Base-by-base conservation (phyloP, 345 rosid species). In the Pugionium dolabratum region DNA sequence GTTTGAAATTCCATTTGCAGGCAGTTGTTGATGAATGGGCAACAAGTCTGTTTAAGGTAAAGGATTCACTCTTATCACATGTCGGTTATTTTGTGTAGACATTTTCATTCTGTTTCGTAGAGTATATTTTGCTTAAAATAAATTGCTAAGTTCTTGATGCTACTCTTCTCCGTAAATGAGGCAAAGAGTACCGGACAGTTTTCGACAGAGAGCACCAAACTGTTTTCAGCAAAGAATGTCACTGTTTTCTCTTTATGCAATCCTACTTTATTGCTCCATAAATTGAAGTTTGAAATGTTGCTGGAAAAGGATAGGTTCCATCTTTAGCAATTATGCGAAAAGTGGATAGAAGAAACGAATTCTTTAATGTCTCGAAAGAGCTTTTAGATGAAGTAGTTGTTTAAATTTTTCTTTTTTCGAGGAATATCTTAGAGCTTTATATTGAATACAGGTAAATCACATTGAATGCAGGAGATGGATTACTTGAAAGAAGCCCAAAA, bases 391-490 rank as follows among this genome's bases (percentile, higher is more conserved):
- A 57, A 52, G 50, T 59, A 66, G 72, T 54, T 64, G 61, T 48
- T 25, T 42, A 11, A 64, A 47, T 9, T 52, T 66, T 29, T 76
- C 9, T 72, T 73, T 75, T 35, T 59, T 66, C 74, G 74, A 72
- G 76, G 84, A 83, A 79, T 83, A 78, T 80, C 97, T 89, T 93
- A 87, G 90, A 79, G 79, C 84, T 93, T 87, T 78, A 79, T 82
- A 93, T 87, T 89, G 98, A 93, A 86, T 86, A 89, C 97, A 89
- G 96, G 97, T 83, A 81, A 81, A 86, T 93, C 97, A 81, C 83
- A 81, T 93, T 93, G 89, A 87, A 89, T 93, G 97, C 97, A 93
- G 98, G 98, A 93, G 98, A 84, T 93, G 91, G 93, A 93, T 79
- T 93, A 93, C 76, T 70, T 70, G 70, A 89, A 81, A 65, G 98